Evolutionary conservation across 148 eudicot genomes (phyloP).

Genomic region (Silene uniflora): DNA sequence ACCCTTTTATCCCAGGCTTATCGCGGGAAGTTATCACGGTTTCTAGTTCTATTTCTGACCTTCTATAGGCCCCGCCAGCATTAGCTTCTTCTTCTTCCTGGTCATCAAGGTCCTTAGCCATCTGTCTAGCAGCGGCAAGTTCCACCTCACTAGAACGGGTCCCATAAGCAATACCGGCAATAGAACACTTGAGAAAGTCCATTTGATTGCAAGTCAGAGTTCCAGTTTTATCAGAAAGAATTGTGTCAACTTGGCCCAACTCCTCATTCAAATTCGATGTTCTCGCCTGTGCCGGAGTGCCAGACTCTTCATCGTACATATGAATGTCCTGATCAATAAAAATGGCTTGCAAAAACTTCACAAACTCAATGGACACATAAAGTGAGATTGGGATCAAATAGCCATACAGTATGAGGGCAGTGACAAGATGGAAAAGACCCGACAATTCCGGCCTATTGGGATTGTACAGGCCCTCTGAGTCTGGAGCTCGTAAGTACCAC

Average conservation of each 20-base stretch:
- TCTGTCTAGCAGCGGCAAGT: conserved; percentile 83
- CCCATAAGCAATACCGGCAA: conserved; percentile 79
- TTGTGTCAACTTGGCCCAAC: conserved; percentile 90
- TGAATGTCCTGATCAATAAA: conserved; percentile 76
- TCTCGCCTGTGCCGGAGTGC: conserved; percentile 87
- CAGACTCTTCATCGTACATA: conserved; percentile 85
- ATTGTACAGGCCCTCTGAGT: conserved; percentile 34
- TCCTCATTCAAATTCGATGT: conserved; percentile 96
- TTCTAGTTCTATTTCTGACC: conserved; percentile 65
- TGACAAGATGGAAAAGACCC: conserved; percentile 67
- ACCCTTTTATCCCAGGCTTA: conserved; percentile 61
- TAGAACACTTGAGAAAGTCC: conserved; percentile 94
- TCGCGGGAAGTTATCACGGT: conserved; percentile 55
- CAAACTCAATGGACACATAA: conserved; percentile 92
- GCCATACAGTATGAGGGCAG: conserved; percentile 87
- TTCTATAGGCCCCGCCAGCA: conserved; percentile 21
- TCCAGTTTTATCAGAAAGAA: conserved; percentile 97
- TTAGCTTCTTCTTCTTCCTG: conserved; percentile 34
- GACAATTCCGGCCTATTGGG: conserved; percentile 47
- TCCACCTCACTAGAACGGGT: conserved; percentile 80
- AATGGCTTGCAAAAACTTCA: conserved; percentile 85
- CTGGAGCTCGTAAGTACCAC: conserved; percentile 74
- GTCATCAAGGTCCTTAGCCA: conserved; percentile 59
- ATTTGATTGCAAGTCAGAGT: conserved; percentile 94
- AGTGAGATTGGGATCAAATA: conserved; percentile 91